Base-by-base conservation (phyloP, 2,329 filamentous ascomycete genomes). In the Colletotrichum sansevieriae region DNA sequence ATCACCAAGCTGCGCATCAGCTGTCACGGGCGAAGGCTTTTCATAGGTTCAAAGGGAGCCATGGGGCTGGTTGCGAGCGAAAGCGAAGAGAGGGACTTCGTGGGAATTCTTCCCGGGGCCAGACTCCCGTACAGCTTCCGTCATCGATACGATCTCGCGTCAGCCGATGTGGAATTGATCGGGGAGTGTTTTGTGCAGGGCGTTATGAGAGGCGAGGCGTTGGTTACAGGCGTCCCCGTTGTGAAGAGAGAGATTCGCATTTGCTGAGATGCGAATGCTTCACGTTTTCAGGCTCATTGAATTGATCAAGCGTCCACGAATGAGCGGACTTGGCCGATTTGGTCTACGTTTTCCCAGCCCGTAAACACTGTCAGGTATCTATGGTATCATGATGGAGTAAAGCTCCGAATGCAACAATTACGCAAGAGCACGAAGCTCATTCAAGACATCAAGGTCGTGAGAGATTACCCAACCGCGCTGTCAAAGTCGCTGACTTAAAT, bases 71-170 rank as follows among this genome's bases (percentile, higher is more conserved):
- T 52, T 1, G 44, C 62, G 6, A 49, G 44, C 7, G 54, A 58
- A 11, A 59, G 54, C 44, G 12, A n/a, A n/a, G 54, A 52, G 22
- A 7, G 62, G 3, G 62, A 65, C 7, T 18, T 58, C 0, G 22
- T 65, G 1, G 62, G 22, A 2, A 37, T 65, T 1, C 20, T 65
- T 10, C 62, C 54, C 0, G 62, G 62, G 3, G 62, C 62, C 4
- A 41, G 54, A 2, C 5, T 65, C 2, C 62, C 54, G 1, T 65
- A 65, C 18, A 65, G 22, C 37, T 65, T 65, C 37, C 54, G 62
- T 13, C 35, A 49, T n/a, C 54, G 20, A 3, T 20, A 39, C 1
- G 44, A 59, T 20, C 12, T 3, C 7, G 33, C 22, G 3, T 39
- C 18, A 13, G 25, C 44, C 1, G 52, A 58, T 10, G 54, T 59